Evolutionary conservation across 768 basidiomycete genomes (phyloP).

Genomic region (Chalciporus pseudorubinellus): DNA sequence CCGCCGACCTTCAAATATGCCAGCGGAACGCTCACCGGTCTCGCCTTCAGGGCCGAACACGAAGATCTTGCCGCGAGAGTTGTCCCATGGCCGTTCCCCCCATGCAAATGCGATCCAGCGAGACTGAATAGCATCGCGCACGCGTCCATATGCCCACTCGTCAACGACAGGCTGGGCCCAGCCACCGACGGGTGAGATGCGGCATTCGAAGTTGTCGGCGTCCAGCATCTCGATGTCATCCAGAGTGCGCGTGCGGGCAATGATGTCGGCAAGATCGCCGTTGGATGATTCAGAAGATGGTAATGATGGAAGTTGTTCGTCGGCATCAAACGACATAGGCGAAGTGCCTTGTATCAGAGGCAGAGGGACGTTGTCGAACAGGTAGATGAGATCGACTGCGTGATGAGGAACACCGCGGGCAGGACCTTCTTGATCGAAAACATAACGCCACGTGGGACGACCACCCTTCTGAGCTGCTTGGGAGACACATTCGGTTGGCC

Average conservation of each 20-base stretch:
- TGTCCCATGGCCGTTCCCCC: constrained; percentile 70
- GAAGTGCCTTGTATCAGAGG: constrained; percentile 39
- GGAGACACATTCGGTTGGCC: constrained; percentile 69
- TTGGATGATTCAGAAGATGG: constrained; percentile 29
- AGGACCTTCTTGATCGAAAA: constrained; percentile 81
- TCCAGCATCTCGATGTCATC: constrained; percentile 29
- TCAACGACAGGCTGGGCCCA: constrained; percentile 63
- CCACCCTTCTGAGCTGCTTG: constrained; percentile 50
- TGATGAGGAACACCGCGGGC: constrained; percentile 64
- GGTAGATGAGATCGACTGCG: constrained; percentile 69
- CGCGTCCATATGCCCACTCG: constrained; percentile 61
- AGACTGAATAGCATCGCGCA: constrained; percentile 69
- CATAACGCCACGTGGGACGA: constrained; percentile 71
- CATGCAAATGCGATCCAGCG: constrained; percentile 75
- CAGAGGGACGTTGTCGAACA: constrained; percentile 73
- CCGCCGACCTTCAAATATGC: constrained; percentile 66
- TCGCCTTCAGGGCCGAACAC: constrained; percentile 85
- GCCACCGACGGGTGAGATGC: constrained; percentile 28
- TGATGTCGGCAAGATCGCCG: constrained; percentile 17
- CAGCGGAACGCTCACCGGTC: constrained; percentile 63
- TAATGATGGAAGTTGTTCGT: constrained; percentile 30
- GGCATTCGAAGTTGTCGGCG: constrained; percentile 18
- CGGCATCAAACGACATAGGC: constrained; percentile 34
- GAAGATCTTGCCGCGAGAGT: constrained; percentile 55
- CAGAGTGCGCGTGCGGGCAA: constrained; percentile 19